Evolutionary conservation across 257 asterid species (phyloP).

Genomic region (Petunia axillaris): DNA sequence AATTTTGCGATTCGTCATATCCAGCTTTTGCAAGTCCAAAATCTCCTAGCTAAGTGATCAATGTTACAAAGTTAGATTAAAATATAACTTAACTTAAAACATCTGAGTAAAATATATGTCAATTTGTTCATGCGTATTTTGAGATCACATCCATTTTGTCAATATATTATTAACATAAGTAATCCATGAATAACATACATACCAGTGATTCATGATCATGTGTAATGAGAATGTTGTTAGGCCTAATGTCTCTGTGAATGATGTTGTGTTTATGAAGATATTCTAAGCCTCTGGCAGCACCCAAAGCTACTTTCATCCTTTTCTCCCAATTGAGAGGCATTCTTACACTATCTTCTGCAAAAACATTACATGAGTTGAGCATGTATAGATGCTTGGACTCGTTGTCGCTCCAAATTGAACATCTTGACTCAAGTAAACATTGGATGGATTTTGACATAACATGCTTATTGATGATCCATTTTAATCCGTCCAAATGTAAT

Average conservation of each 20-base stretch:
- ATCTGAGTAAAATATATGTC: neutral
- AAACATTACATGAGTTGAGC: neutral
- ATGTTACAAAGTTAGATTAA: neutral
- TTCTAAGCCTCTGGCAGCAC: conserved; percentile 72
- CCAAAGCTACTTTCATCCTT: conserved; percentile 68
- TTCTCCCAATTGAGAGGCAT: conserved; percentile 59
- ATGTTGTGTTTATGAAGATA: conserved; percentile 59
- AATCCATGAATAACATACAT: conserved; percentile 12
- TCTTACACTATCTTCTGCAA: conserved; percentile 37
- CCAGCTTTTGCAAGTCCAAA: conserved; percentile 77
- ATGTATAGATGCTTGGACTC: neutral
- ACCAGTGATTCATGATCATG: conserved; percentile 79
- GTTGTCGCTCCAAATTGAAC: too few species aligned
- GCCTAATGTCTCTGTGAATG: conserved; percentile 74
- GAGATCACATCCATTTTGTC: neutral
- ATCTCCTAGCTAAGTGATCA: conserved; percentile 57
- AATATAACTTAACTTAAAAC: neutral
- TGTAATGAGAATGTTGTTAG: conserved; percentile 71
- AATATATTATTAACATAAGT: neutral
- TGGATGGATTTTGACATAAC: neutral
- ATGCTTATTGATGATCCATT: neutral
- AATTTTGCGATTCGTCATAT: conserved; percentile 38
- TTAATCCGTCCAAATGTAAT: neutral
- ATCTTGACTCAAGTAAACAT: neutral
- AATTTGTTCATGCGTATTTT: neutral